Evolutionary conservation across 179 eudicot genomes (phyloP), one percentile per base, ranked within the genome.

Genomic region (Spinacia oleracea): DNA sequence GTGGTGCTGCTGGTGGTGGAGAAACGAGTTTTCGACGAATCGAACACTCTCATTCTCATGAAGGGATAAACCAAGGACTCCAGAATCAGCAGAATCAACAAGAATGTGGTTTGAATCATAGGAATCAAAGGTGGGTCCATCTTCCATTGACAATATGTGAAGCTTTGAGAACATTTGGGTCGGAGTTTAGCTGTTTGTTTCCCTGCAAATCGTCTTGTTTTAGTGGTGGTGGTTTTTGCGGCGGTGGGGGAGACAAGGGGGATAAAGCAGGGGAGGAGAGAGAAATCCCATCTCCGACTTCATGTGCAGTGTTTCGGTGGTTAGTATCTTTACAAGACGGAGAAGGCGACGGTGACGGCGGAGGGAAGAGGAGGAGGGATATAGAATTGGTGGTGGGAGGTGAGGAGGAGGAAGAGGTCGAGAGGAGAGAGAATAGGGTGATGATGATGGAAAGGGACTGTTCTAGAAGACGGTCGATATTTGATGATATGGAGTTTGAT

Each of bases 71-170:
- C 38, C 74, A 66, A 32, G 68, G 78, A 16, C 70, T 67, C 20
- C 73, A 78, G 5, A 62, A 62, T 46, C 80, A 45, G 59, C 63
- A 58, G 29, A 70, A 75, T 23, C 75, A 73, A 14, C 73, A 78
- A 53, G 89, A 86, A 8, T 82, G 65, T 20, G 53, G 82, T 59
- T 72, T 81, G 85, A 69, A 73, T 3, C 86, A 90, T 7, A 83
- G 89, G 43, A 90, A 89, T 43, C 93, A 90, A 86, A 92, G 84
- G 73, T 90, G 95, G 98, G 98, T 90, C 11, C 93, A 92, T 84
- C 73, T 93, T 63, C 97, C 93, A 1, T 42, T 90, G 55, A 89
- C 93, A 23, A 87, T 92, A 12, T 93, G 92, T 76, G 97, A 93
- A 42, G 91, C 91, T 32, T 68, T 93, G 80, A 86, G 91, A 72